Conservation (phyloP, 2,329 filamentous ascomycete genomes). For the Fusarium dimerum region DNA sequence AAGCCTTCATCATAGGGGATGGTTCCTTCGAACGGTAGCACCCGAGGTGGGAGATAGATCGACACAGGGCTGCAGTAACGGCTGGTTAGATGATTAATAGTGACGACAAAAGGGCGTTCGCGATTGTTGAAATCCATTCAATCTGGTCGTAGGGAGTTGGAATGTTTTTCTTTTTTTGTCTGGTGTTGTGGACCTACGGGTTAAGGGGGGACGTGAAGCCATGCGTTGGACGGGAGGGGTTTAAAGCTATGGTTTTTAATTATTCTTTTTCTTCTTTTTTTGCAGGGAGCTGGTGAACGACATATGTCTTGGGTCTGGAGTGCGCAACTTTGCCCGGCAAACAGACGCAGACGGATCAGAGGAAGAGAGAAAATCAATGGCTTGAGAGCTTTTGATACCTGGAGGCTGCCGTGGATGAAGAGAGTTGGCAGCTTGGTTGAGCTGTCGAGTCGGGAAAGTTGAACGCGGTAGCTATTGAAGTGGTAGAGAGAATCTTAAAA, state of each 20-base stretch:
- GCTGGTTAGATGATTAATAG: neutral
- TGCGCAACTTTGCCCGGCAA: too few species aligned
- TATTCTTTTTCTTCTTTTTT: neutral
- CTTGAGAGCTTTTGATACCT: neutral
- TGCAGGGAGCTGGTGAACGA: too few species aligned
- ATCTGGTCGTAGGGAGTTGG: neutral
- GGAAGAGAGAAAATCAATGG: neutral
- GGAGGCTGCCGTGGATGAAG: neutral
- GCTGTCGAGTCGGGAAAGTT: neutral
- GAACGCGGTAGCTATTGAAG: neutral
- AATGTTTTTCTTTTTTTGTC: neutral
- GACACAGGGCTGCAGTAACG: neutral
- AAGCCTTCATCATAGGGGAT: conserved; percentile 26
- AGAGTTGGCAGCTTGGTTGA: neutral
- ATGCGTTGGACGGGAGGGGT: neutral
- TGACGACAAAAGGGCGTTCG: neutral
- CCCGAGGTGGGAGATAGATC: neutral
- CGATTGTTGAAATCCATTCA: neutral
- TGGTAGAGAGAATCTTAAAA: neutral
- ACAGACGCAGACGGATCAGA: neutral
- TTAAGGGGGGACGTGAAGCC: neutral
- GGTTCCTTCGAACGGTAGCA: neutral
- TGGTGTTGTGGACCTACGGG: neutral
- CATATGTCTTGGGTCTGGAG: too few species aligned
- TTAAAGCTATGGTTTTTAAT: neutral